Evolutionary conservation across 306 rosid species (phyloP), one percentile per base, ranked within the genome.

Genomic region (Crotalaria pallida): DNA sequence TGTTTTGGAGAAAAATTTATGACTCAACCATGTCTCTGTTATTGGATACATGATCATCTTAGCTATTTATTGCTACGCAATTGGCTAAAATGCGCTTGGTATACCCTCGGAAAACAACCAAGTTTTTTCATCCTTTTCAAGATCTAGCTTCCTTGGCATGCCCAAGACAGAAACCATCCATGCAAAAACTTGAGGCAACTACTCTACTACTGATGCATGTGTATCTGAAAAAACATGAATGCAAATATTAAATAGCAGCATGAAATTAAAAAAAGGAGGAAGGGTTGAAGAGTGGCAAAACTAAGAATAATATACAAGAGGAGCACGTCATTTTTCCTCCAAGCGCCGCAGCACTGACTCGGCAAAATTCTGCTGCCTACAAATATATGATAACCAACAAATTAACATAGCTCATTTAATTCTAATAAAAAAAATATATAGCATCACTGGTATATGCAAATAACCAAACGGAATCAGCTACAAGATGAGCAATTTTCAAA

Each of bases 311-410:
- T 33, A 50, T 47, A 31, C 77, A 45, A 27, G 26, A 23, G 63
- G 15, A 29, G 24, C 69, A 1, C 47, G 11, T 91, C 85, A 90
- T 69, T 87, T 82, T 38, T 87, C 95, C 80, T 94, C 97, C 72
- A 87, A 77, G 65, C 90, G 96, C 58, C 83, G 86, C 65, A 94
- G 82, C 78, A 94, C 84, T 1, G 81, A 79, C 67, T 90, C 99
- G 0, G 97, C 96, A 71, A 88, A 94, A 88, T 84, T 83, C 71
- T 91, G 95, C 83, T 94, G 99, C 88, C 97, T 93, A 71, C 77
- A 79, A 72, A 81, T 41, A 65, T 47, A 78, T 40, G 17, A 73
- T 41, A 47, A 72, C 50, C 51, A 78, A 49, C 13, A 72, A 49
- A 36, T 44, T 67, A 69, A 15, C 49, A 52, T 44, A 27, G 16